Evolutionary conservation across 257 asterid genomes (phyloP).

Genomic region (Solanum pinnatisectum): DNA sequence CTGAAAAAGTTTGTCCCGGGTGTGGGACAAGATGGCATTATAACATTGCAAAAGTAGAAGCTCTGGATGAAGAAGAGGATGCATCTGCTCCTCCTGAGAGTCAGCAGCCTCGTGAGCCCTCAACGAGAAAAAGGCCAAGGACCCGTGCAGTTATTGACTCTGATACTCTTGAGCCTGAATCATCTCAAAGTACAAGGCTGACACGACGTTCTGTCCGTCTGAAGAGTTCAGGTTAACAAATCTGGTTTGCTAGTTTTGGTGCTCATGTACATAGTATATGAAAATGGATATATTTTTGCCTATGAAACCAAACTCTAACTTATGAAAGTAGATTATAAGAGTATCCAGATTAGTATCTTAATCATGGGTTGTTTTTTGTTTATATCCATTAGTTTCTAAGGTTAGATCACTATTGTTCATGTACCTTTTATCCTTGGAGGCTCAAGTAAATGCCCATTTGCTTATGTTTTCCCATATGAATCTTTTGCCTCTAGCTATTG

Average conservation of each 20-base stretch:
- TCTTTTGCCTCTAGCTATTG: not conserved
- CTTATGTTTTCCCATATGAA: not conserved
- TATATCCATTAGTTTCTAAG: not conserved
- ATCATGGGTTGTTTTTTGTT: not conserved
- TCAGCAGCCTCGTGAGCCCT: slow-evolving; percentile 10
- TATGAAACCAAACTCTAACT: not conserved
- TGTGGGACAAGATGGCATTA: slow-evolving; percentile 56
- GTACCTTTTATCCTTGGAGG: not conserved
- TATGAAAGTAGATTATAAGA: not conserved
- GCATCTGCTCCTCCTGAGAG: slow-evolving; percentile 16
- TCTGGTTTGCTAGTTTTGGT: not conserved
- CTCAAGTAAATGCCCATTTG: not conserved
- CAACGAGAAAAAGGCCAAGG: slow-evolving; percentile 23
- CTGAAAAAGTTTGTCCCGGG: slow-evolving; percentile 52
- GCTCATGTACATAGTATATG: not conserved
- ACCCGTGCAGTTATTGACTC: slow-evolving; percentile 7
- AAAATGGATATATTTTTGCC: not conserved
- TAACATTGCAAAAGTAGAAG: slow-evolving; percentile 33
- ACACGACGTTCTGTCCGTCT: slow-evolving; percentile 47
- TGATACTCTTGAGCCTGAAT: slow-evolving; percentile 8
- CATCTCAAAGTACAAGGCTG: slow-evolving; percentile 24
- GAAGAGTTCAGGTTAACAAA: slow-evolving; percentile 11
- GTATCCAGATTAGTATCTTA: not conserved
- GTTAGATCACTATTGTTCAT: not conserved
- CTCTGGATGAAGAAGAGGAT: slow-evolving; percentile 14